Evolutionary conservation across 176 grass and related monocot species (phyloP), one percentile per base, ranked within the genome.

Genomic region (Saccharum spontaneum): DNA sequence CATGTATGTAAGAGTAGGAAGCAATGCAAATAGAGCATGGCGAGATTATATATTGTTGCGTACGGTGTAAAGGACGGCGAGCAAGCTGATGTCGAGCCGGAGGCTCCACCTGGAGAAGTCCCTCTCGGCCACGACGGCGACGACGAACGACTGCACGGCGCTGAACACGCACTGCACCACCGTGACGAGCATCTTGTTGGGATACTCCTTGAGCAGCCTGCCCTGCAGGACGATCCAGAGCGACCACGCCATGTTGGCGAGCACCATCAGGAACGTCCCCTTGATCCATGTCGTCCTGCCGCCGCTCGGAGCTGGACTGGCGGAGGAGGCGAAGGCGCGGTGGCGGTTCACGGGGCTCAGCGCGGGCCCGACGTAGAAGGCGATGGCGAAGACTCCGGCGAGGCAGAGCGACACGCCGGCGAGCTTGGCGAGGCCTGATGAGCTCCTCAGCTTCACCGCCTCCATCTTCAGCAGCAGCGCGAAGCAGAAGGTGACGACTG

Each of bases 401-500:
- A 91, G 52, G 71, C 94, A 97, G 11, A 92, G 79, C 36, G 61
- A 48, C 0, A 94, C 69, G 12, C 91, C 94, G 0, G 79, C 8
- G 28, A 83, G 49, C 81, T 97, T 97, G 10, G 85, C 87, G 0
- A 92, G n/a, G 8, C 94, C 94, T 2, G 89, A 86, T 0, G 46
- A 8, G 22, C 60, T 94, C 75, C 41, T 90, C 83, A 85, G 33
- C 80, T 71, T 88, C 36, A 94, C 63, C 24, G 46, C 67, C 3
- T 94, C 94, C 89, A 90, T 86, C 82, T 92, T 85, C 28, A 93
- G 49, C 0, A 97, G 79, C 34, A 97, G 70, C 15, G 94, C 91
- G 39, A 97, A 78, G 38, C 89, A 91, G 74, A 85, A 78, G 64
- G 83, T 78, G 36, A 23, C 34, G 17, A 60, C 64, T 3, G 83